Evolutionary conservation across 768 basidiomycete genomes (phyloP), one percentile per base, ranked within the genome.

Genomic region (Suillus americanus): DNA sequence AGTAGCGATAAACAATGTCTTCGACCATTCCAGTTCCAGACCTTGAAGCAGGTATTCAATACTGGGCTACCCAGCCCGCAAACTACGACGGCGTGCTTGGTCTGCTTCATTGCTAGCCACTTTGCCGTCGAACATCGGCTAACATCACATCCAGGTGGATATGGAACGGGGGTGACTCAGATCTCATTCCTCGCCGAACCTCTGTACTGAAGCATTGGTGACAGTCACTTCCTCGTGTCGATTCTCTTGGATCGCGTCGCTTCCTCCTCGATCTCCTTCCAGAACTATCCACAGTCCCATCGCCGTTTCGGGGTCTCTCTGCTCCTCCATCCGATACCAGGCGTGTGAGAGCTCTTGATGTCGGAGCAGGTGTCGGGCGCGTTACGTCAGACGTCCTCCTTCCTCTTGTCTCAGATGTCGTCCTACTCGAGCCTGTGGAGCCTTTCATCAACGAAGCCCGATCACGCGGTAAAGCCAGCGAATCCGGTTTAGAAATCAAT

Each of bases 311-410:
- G 57, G 86, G 83, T 2, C 80, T 87, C 40, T 66, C 71, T 61
- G 72, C 71, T 50, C 70, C 48, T 2, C 63, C 66, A 45, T 57
- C 62, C 55, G 48, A 67, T 61, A 48, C 60, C 69, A 79, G 82
- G 28, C 81, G 86, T 54, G 86, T 81, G 33, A 86, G 93, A 53
- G 95, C 92, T 0, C 83, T 99, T 25, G 97, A 99, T 71, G 94
- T 95, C 64, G 97, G 92, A 18, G 95, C 95, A 7, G 97, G 97
- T 13, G 89, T 99, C 56, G 97, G 97, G 13, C 89, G 97, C 61
- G 95, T 97, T 33, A 97, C 95, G 0, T 81, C 86, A 3, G 88
- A 92, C 68, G 93, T 95, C 14, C 86, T 99, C 40, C 85, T 98
- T n/a, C 91, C 90, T 70, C 88, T 98, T 61, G 85, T 95, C 66